Evolutionary conservation across 495 filamentous ascomycete species (phyloP).

Genomic region (Penicillium paradoxum): DNA sequence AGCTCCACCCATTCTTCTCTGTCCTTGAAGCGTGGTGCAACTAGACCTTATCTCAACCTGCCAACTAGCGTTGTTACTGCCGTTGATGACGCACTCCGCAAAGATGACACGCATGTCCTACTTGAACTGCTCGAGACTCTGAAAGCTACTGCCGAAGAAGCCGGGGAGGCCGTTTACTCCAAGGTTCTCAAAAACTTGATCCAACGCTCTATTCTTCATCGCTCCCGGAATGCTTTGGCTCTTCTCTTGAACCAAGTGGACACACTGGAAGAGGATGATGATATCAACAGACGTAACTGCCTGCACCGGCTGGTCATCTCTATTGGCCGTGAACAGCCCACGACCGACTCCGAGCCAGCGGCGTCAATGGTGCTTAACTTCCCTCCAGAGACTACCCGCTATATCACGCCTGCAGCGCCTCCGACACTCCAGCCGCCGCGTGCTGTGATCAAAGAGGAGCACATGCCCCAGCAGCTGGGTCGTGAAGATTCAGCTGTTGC

Average conservation of each 20-base stretch:
- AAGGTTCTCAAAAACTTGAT: conserved; percentile 71
- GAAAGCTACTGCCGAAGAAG: conserved; percentile 47
- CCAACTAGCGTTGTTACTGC: conserved; percentile 60
- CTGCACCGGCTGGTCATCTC: conserved; percentile 87
- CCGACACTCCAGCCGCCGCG: conserved; percentile 58
- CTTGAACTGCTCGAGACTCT: conserved; percentile 53
- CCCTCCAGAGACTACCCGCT: conserved; percentile 52
- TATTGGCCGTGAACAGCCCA: conserved; percentile 73
- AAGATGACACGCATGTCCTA: conserved; percentile 62
- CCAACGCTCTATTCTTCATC: conserved; percentile 74
- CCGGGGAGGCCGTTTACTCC: conserved; percentile 45
- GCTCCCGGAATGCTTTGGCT: conserved; percentile 62
- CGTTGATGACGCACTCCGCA: conserved; percentile 71
- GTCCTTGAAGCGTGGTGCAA: conserved; percentile 64
- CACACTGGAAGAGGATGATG: conserved; percentile 75
- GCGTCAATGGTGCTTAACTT: conserved; percentile 45
- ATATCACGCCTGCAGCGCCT: conserved; percentile 70
- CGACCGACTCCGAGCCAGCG: conserved; percentile 43
- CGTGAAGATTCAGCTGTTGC: conserved; percentile 70
- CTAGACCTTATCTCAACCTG: conserved; percentile 66
- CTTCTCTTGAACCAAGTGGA: conserved; percentile 61
- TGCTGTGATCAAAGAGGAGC: conserved; percentile 48
- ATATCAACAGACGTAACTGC: conserved; percentile 90
- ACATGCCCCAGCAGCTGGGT: conserved; percentile 56
- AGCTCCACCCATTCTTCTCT: conserved; percentile 65